A percentile compares a stretch with the other conserved stretches of the same genome.
Conservation (phyloP, 371 early-diverging fungal genomes). For the Phascolomyces articulosus region DNA sequence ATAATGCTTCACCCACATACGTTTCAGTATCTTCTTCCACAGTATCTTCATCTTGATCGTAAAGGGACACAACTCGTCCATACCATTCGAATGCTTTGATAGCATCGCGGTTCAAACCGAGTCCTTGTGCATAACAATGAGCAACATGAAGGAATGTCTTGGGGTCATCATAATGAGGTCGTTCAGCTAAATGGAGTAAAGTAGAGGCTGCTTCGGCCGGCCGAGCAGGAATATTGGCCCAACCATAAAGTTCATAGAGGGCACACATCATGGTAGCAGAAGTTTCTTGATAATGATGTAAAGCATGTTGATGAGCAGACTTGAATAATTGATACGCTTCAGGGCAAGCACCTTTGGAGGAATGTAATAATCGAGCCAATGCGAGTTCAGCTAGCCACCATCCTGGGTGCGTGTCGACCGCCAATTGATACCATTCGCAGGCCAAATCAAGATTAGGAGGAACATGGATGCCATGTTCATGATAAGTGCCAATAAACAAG, state of each 20-base stretch:
- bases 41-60: conserved; percentile 8
- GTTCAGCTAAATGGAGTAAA: conserved; percentile 28
- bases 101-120: conserved; percentile 68
- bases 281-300: conserved; percentile 16
- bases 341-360: conserved; percentile 16
- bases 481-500: conserved; percentile 43
- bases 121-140: conserved; percentile 84
- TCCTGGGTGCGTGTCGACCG: conserved; percentile 21
- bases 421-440: conserved; percentile 37
- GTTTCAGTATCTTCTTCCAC: conserved; percentile 16
- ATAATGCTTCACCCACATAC: conserved; percentile 33
- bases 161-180: conserved; percentile 21
- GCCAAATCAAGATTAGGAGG: conserved; percentile 34
- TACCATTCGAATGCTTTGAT: conserved; percentile 82
- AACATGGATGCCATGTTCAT: conserved; percentile 52
- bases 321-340: conserved; percentile 32
- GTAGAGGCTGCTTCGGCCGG: conserved; percentile 26
- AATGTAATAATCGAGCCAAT: conserved; percentile 42
- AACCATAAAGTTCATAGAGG: conserved; percentile 43
- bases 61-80: conserved; percentile 41
- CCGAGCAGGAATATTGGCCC: conserved; percentile 29
- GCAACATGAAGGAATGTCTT: conserved; percentile 43
- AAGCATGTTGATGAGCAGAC: conserved; percentile 23
- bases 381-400: conserved; percentile 46
- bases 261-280: conserved; percentile 36